Base-by-base conservation (phyloP, 192 early-diverging fungal species). In the Bifiguratus adelaidae region DNA sequence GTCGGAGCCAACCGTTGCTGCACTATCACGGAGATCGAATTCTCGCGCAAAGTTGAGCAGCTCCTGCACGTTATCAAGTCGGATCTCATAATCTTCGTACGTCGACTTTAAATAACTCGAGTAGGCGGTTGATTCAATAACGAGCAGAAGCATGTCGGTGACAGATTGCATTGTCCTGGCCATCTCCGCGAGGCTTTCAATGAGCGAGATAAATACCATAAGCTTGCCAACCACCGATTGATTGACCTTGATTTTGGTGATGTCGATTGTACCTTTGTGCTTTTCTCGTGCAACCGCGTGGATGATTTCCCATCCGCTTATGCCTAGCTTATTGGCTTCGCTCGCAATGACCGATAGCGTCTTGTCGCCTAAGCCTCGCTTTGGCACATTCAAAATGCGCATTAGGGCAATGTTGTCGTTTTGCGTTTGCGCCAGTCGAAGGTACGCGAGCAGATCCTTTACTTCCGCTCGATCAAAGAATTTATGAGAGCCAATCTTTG, bases 381-480 rank as follows among this genome's bases (percentile, higher is more conserved):
- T 52, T 6, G 58, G 58, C 16, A 49, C 45, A 29, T 60, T 60
- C 23, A 60, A 48, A 18, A 48, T 33, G 8, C 51, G 50, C 4
- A 15, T 28, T 23, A 60, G 48, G 15, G 50, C 58, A 8, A 18
- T 27, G 12, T 20, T n/a, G 29, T 60, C 47, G 1, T 34, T 20
- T 1, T 44, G 50, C 26, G 52, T 60, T 28, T 11, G 3, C 4
- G 40, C 33, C 7, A 60, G 30, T 1, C 37, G 29, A 15, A 60
- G 38, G 30, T 60, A 60, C 1, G 26, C 19, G 2, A 53, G 2
- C 0, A 60, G 13, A 43, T 52, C 50, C 32, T 53, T 60, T 7
- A 59, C 26, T 38, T 59, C 56, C 3, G 27, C 29, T 22, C 56
- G 50, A 19, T 59, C 51, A 26, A 59, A 48, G 15, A 53, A 60